Evolutionary conservation across 2,329 filamentous ascomycete genomes (phyloP), one percentile per base, ranked within the genome.

Genomic region (Basipetospora sp.): DNA sequence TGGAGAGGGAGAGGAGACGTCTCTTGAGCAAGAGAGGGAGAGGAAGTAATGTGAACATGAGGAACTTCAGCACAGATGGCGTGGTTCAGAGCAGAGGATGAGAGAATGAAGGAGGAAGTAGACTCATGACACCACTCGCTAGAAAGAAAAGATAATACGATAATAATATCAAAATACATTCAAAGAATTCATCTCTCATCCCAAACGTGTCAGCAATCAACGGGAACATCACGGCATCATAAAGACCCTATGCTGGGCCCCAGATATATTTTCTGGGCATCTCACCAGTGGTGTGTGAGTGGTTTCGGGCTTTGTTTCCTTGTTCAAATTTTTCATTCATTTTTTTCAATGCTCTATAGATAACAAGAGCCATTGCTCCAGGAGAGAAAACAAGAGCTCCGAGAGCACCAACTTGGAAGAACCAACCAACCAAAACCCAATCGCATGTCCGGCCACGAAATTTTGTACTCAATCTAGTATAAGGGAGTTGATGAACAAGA

Each of bases 81-180:
- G 29, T 15, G 29, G 29, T n/a, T 5, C 5, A 5, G 30, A 18
- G 10, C 11, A 19, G 17, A 15, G 8, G 10, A n/a, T 31, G 30
- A 15, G 17, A 19, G 19, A 33, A 33, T 33, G 10, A 16, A 8
- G 31, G 31, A 20, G 31, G 19, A 33, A 8, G 22, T 33, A 33
- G 31, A 33, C 9, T 10, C 10, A 17, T 10, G 22, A 17, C 17
- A 33, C 19, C 31, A 33, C 31, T 33, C 31, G 31, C 16, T 33
- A 33, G 31, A n/a, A n/a, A n/a, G n/a, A n/a, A 33, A 16, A 31
- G 16, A 33, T 33, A 33, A 33, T 33, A 33, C n/a, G 22, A 13
- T 33, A 33, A 33, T 33, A 19, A 10, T 13, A 33, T 15, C 9
- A n/a, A 27, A 13, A 8, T 8, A 27, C 17, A 19, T n/a, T 13